Conservation (phyloP, 176 grass and related monocot genomes). For the Lolium rigidum region DNA sequence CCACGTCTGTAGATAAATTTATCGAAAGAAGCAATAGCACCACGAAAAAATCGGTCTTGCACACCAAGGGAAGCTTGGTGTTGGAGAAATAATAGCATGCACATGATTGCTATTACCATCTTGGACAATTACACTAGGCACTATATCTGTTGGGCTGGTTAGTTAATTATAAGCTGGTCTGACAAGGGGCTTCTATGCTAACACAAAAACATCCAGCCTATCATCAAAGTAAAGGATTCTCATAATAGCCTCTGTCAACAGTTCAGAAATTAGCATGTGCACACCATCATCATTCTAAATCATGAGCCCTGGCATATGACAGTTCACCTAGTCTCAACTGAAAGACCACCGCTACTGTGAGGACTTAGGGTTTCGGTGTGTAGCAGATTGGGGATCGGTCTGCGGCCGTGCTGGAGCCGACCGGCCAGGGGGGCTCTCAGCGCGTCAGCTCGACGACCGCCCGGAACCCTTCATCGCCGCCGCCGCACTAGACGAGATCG, state of each 20-base stretch:
- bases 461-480: not conserved
- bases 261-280: not conserved
- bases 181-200: not conserved
- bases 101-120: not conserved
- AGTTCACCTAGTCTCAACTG: not conserved
- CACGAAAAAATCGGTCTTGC: not conserved
- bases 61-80: not conserved
- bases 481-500: not conserved
- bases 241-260: not conserved
- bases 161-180: not conserved
- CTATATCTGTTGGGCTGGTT: not conserved
- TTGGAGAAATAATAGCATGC: not conserved
- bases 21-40: not conserved
- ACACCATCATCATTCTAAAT: conserved; percentile 4
- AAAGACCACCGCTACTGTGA: not conserved
- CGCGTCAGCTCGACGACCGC: not conserved
- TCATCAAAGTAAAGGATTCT: not conserved
- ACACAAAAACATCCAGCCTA: not conserved
- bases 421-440: not conserved
- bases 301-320: conserved; percentile 4
- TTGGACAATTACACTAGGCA: not conserved
- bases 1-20: not conserved
- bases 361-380: no score
- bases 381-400: no score
- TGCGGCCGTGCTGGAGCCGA: no score